phyloP scores from a whole-genome alignment of 2,329 filamentous ascomycete species.

The Fusarium marasasianum region DNA sequence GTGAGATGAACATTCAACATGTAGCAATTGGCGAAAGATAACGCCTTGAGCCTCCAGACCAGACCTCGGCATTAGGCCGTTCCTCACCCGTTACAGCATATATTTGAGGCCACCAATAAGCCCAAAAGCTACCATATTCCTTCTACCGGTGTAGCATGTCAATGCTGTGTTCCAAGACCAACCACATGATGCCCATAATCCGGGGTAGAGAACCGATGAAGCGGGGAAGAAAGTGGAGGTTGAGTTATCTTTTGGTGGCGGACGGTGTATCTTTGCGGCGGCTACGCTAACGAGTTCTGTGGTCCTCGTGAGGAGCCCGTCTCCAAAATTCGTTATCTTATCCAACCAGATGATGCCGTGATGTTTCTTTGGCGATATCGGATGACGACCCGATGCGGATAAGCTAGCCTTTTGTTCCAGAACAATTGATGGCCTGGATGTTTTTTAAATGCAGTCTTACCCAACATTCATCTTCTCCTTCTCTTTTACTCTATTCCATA shows the following conservation, averaged over 20 bases:
- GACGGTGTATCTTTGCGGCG: neutral
- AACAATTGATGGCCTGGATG: neutral
- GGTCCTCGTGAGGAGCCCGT: neutral
- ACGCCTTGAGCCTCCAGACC: neutral
- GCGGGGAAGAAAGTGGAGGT: slow-evolving; percentile 9
- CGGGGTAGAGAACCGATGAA: slow-evolving; percentile 10
- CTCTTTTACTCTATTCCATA: accelerated
- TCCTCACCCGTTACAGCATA: accelerated
- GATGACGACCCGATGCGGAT: slow-evolving; percentile 8
- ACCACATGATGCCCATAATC: slow-evolving; percentile 3
- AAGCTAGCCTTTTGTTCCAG: neutral
- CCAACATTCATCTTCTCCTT: neutral
- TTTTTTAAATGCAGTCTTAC: neutral
- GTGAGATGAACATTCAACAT: neutral
- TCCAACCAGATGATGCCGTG: slow-evolving; percentile 3
- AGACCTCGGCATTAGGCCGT: accelerated
- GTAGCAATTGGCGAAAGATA: neutral
- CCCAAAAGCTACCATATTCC: accelerated
- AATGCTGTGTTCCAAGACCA: neutral
- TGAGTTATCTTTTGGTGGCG: neutral
- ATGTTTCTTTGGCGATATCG: slow-evolving; percentile 1
- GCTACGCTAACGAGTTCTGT: slow-evolving; percentile 24
- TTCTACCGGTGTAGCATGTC: neutral
- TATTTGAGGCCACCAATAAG: neutral
- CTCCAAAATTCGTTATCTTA: neutral